Evolutionary conservation across 805 yeast species (phyloP).

Genomic region (Starmera amethionina): DNA sequence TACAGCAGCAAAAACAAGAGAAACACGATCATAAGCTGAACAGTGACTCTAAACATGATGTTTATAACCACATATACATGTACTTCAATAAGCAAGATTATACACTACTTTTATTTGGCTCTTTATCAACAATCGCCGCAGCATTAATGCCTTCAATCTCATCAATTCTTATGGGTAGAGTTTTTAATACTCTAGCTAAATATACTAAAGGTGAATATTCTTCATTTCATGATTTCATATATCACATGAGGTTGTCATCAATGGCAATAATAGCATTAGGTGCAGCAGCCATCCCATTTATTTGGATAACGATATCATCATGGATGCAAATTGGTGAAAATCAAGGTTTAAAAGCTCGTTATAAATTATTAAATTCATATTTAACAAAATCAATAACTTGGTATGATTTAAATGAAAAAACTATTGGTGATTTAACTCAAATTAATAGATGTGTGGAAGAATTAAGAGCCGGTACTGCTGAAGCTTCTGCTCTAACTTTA

Average conservation of each 20-base stretch:
- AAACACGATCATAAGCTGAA: too few relatives aligned
- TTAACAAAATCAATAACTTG: slow-evolving; percentile 41
- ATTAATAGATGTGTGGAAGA: slow-evolving; percentile 70
- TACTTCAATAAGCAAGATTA: slow-evolving; percentile 15
- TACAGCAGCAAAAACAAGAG: too few relatives aligned
- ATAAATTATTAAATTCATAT: slow-evolving; percentile 31
- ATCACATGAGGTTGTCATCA: slow-evolving; percentile 27
- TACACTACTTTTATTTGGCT: slow-evolving; percentile 18
- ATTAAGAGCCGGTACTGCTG: slow-evolving; percentile 55
- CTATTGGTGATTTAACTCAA: slow-evolving; percentile 58
- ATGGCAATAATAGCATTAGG: slow-evolving; percentile 38
- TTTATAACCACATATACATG: slow-evolving; percentile 11
- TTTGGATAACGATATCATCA: slow-evolving; percentile 44
- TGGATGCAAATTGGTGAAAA: slow-evolving; percentile 71
- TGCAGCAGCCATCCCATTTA: slow-evolving; percentile 29
- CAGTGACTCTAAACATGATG: too few relatives aligned
- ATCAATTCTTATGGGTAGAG: slow-evolving; percentile 56
- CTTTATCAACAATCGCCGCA: slow-evolving; percentile 33
- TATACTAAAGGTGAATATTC: slow-evolving; percentile 24
- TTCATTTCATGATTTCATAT: slow-evolving; percentile 22
- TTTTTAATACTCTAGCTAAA: slow-evolving; percentile 38
- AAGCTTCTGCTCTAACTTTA: slow-evolving; percentile 47
- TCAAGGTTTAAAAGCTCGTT: slow-evolving; percentile 51
- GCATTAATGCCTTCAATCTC: slow-evolving; percentile 51
- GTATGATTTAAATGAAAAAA: slow-evolving; percentile 48